Evolutionary conservation across 2,329 filamentous ascomycete genomes (phyloP), one percentile per base, ranked within the genome.

Genomic region (Didymella sp.): DNA sequence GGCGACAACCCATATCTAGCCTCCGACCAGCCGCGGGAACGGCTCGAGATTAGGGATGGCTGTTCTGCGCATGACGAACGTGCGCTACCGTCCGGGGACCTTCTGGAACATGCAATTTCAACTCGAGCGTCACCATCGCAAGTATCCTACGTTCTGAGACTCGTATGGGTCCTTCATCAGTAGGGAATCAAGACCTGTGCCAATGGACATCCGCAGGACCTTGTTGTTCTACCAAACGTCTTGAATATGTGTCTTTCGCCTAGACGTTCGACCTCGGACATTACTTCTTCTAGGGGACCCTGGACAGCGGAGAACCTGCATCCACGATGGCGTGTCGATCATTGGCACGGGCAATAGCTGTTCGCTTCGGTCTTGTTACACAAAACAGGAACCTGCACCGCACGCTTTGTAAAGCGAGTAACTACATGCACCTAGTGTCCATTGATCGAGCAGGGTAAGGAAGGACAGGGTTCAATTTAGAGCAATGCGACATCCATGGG

Each of bases 21-120:
- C 51, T 28, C 35, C 28, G 21, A 25, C 15, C 37, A 38, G 30
- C 47, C 56, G 54, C 60, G 60, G 60, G 53, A 37, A 51, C 57
- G 54, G 54, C 49, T 56, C 57, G 54, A 53, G 58, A 60, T 60
- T 42, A 44, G 57, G 50, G 49, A 58, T 49, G 50, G 53, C 51
- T 41, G 25, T 51, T 46, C 51, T 56, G 33, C 49, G 56, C 42
- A 56, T 56, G 30, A 51, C 21, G 59, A 46, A 48, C 60, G 57
- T 56, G 59, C 56, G 21, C 51, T n/a, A 25, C 38, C 12, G 44
- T 42, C 51, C 48, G 38, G 45, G 58, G 37, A 40, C 28, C 43
- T 24, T 37, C 30, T 50, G 44, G 37, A 56, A 48, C 55, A 42
- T 43, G 40, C 25, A 49, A 58, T 53, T 42, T 53, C 40, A 47